phyloP scores from a whole-genome alignment of 208 protist genomes.

The Chromosphaera perkinsii region DNA sequence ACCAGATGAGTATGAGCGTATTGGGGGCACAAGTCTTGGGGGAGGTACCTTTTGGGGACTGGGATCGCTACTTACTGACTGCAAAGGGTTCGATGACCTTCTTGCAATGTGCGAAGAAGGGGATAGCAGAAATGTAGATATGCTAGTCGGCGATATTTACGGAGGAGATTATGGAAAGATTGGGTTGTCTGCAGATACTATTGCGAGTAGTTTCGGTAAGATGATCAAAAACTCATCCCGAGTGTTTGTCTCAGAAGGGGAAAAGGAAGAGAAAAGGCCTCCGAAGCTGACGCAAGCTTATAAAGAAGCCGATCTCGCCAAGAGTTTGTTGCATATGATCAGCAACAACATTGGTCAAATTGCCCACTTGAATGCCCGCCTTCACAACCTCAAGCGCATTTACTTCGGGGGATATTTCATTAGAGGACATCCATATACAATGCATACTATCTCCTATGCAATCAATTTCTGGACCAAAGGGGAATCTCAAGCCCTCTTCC shows the following conservation, averaged over 20 bases:
- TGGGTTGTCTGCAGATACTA: conserved; percentile 50
- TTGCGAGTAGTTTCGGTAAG: conserved; percentile 60
- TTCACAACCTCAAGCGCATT: conserved; percentile 78
- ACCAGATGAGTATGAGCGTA: conserved; percentile 67
- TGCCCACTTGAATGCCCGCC: conserved; percentile 80
- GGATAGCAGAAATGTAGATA: conserved; percentile 72
- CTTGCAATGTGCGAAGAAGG: conserved; percentile 18
- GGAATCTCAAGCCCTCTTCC: conserved; percentile 76
- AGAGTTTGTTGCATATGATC: conserved; percentile 84
- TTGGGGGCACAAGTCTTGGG: conserved; percentile 85
- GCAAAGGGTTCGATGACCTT: conserved; percentile 42
- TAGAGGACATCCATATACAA: conserved; percentile 78
- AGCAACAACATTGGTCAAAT: conserved; percentile 85
- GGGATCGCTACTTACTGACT: conserved; percentile 77
- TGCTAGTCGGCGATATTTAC: conserved; percentile 95
- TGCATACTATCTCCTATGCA: conserved; percentile 73
- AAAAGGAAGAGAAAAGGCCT: background rate
- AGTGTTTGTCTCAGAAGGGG: background rate
- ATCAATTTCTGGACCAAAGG: conserved; percentile 87
- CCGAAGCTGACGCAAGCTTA: background rate
- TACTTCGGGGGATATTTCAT: conserved; percentile 89
- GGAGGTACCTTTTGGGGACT: conserved; percentile 94
- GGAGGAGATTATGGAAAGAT: conserved; percentile 72
- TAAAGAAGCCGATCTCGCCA: conserved; percentile 62
- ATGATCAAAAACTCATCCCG: conserved; percentile 1